Evolutionary conservation across 2,329 filamentous ascomycete genomes (phyloP), one percentile per base, ranked within the genome.

Genomic region (Rutstroemia sp.): DNA sequence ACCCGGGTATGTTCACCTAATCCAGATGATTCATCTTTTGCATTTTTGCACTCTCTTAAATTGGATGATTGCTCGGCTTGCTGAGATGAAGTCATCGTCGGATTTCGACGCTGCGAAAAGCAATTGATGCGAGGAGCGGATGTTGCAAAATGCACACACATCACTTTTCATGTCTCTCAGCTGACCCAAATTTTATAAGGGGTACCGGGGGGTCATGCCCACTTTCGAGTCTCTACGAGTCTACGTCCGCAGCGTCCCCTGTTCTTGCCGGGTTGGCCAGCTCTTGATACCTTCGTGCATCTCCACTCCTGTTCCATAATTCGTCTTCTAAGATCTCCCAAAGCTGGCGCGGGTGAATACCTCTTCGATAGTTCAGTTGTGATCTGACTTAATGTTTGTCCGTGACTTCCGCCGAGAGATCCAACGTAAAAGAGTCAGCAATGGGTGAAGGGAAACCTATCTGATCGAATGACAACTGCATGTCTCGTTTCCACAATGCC

Each of bases 251-350:
- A 34, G 21, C 34, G 23, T 55, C 25, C 52, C 52, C 38, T 50
- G 46, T 39, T 44, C 6, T 55, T 55, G 16, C 37, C 39, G 34
- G 23, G 45, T 34, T 39, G 27, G 27, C 52, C 46, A 30, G 23
- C 38, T 50, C 52, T 50, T 44, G 21, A 25, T 25, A n/a, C 21
- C 27, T 55, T 44, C 10, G 50, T 7, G 39, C 25, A 50, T 55
- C 52, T 55, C 52, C 52, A 55, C 52, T 55, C 34, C 23, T 50
- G 52, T 44, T 34, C 52, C 52, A 55, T 55, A 50, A 55, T 55
- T 54, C 52, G 52, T 42, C 52, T 50, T 54, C 37, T 54, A 54
- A 37, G 44, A 48, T 54, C n/a, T 38, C 19, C 48, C 48, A 23
- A 6, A 19, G 19, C 19, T 45, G 23, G 23, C 23, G 23, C 23